phyloP scores from a whole-genome alignment of 768 basidiomycete species.

The Trametes coccinea region DNA sequence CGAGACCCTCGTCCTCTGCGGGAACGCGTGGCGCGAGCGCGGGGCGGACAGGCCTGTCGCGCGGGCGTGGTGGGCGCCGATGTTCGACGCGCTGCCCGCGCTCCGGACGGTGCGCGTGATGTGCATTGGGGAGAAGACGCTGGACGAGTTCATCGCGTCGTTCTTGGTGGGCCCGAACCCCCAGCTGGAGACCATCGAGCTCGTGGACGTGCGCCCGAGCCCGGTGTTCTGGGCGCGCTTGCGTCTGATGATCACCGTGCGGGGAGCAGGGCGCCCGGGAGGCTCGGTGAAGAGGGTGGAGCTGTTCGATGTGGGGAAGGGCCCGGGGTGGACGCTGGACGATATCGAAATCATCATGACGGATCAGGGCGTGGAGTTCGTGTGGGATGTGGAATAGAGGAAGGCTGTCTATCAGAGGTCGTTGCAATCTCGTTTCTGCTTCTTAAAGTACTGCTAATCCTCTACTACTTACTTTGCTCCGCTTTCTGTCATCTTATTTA shows the following conservation, averaged over 20 bases:
- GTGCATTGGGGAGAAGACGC: background rate
- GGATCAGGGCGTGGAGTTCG: too few species aligned
- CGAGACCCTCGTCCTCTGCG: constrained; percentile 8
- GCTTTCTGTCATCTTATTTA: too few species aligned
- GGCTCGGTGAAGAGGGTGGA: background rate
- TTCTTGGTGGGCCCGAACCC: background rate
- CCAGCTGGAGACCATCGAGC: background rate
- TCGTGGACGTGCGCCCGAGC: background rate
- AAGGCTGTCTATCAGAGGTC: too few species aligned
- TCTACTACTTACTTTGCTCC: too few species aligned
- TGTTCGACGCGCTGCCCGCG: background rate
- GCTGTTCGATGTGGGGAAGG: background rate
- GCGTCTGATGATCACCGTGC: too few species aligned
- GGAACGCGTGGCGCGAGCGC: background rate
- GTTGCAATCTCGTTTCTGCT: too few species aligned
- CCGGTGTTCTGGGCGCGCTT: background rate
- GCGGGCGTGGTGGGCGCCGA: background rate
- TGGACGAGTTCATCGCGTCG: background rate
- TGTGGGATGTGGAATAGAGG: too few species aligned
- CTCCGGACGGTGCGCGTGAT: constrained; percentile 4
- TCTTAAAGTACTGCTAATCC: too few species aligned
- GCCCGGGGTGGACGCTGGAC: background rate
- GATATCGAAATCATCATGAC: background rate
- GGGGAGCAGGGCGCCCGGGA: background rate
- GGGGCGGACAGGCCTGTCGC: background rate